Conservation (phyloP, 1,284 basidiomycete genomes). For the Termitomyces sp. region DNA sequence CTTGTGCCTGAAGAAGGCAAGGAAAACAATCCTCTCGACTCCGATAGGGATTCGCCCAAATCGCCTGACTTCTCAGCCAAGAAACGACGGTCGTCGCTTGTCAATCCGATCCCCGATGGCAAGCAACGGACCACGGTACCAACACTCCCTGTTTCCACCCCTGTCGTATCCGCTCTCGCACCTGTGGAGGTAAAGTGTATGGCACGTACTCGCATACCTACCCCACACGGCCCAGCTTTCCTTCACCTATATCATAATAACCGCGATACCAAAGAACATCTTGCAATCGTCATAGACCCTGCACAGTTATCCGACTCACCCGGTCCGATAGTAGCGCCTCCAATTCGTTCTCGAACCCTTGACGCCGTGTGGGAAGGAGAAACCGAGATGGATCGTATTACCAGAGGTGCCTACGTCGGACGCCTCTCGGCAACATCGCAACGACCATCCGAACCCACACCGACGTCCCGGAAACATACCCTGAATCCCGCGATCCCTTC, state of each 20-base stretch:
- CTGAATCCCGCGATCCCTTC: constrained; percentile 45
- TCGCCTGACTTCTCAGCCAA: constrained; percentile 17
- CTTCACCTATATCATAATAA: constrained; percentile 95
- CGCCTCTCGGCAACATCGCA: constrained; percentile 62
- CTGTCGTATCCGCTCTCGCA: constrained; percentile 15
- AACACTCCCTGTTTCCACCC: constrained; percentile 4
- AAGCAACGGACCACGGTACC: constrained; percentile 22
- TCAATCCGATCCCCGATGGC: constrained; percentile 20
- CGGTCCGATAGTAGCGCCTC: constrained; percentile 36
- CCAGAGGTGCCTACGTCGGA: constrained; percentile 91
- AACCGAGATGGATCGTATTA: constrained; percentile 91
- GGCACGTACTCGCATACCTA: constrained; percentile 96
- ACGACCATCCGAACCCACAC: constrained; percentile 44
- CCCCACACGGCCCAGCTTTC: constrained; percentile 91
- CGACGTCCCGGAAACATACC: constrained; percentile 20
- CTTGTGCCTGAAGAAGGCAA: constrained; percentile 27
- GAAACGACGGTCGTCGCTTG: constrained; percentile 34
- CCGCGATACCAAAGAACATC: constrained; percentile 88
- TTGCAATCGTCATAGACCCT: constrained; percentile 94
- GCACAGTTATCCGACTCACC: constrained; percentile 59
- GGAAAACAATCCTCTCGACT: constrained; percentile 31
- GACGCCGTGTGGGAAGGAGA: constrained; percentile 89
- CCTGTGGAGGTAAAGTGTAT: constrained; percentile 77
- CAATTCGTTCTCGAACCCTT: constrained; percentile 78
- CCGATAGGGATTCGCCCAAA: constrained; percentile 28